Conservation (phyloP, 805 yeast genomes). For the Ogataea henricii region DNA sequence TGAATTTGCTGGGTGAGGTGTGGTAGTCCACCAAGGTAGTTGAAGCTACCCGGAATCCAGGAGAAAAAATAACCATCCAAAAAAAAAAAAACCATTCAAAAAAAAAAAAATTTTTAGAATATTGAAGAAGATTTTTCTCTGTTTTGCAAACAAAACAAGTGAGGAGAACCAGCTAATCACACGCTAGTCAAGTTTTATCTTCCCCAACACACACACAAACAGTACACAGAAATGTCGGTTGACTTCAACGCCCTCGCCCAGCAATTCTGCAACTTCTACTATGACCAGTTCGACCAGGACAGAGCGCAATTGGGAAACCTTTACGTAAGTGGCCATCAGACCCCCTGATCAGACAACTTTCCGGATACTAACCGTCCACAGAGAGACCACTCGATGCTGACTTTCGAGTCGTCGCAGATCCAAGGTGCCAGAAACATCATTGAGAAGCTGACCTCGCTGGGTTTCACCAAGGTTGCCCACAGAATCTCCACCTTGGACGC, state of each 20-base stretch:
- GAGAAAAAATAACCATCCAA: too few species aligned
- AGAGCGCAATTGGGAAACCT: slow-evolving; percentile 90
- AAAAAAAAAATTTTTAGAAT: slow-evolving; percentile 1
- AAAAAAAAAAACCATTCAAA: background rate
- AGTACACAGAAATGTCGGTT: slow-evolving; percentile 31
- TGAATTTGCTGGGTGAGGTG: slow-evolving; percentile 6
- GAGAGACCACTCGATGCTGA: slow-evolving; percentile 96
- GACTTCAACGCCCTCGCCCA: slow-evolving; percentile 41
- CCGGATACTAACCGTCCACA: slow-evolving; percentile 17
- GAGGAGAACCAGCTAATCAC: background rate
- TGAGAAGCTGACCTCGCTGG: slow-evolving; percentile 85
- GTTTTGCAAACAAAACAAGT: background rate
- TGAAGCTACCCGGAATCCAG: background rate
- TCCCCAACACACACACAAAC: background rate
- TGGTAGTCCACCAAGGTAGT: slow-evolving; percentile 7
- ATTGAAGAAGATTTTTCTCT: slow-evolving; percentile 1
- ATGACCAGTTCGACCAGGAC: slow-evolving; percentile 91
- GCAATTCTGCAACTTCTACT: slow-evolving; percentile 93
- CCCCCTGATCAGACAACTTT: background rate
- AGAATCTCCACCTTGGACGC: slow-evolving; percentile 95
- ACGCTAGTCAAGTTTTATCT: background rate
- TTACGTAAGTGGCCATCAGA: slow-evolving; percentile 50
- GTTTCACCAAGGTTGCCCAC: slow-evolving; percentile 91
- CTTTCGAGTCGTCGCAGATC: slow-evolving; percentile 90
- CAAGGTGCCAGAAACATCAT: slow-evolving; percentile 94